Evolutionary conservation across 2,329 filamentous ascomycete species (phyloP), one percentile per base, ranked within the genome.

Genomic region (Oidium heveae): DNA sequence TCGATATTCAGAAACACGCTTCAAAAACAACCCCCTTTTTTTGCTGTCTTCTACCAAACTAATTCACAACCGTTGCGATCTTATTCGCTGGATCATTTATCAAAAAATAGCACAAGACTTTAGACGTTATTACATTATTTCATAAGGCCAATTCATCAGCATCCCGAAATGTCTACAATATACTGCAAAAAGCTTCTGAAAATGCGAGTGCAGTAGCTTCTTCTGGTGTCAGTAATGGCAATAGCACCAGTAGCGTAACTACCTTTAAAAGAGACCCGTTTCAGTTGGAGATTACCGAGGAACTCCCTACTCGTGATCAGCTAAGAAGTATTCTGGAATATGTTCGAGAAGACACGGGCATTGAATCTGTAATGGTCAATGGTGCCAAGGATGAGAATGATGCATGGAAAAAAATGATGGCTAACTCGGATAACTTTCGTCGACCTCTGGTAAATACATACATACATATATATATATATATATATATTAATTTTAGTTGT

Each of bases 71-170:
- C 28, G 7, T 32, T 32, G 28, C 28, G 28, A 32, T 32, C 28
- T 32, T 8, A 32, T 32, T 32, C 28, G 28, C 28, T 32, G 28
- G 28, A 32, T 32, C 28, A 4, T 8, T 32, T 8, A 8, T 32
- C 28, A n/a, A n/a, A n/a, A 32, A 5, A 32, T 43, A 87, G 83
- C 77, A 74, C 69, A 88, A 86, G 74, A 76, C 82, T 60, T 76
- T 85, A 68, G 88, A 96, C 72, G 85, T 94, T 61, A 79, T 96
- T 66, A 96, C 89, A 58, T 81, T 98, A 72, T 98, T 96, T 74
- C 88, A 95, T 76, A 84, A 85, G 68, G 77, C 89, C 56, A 75
- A 74, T 62, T 76, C 77, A 54, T 76, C 82, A 22, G 74, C 82
- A 59, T 95, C 88, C 3, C 72, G 77, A 53, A 79, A 82, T 57